These are phyloP conservation scores for Serpula lacrymans DNA, from an alignment of 768 basidiomycete genomes.

Conservation along the genomic window DNA sequence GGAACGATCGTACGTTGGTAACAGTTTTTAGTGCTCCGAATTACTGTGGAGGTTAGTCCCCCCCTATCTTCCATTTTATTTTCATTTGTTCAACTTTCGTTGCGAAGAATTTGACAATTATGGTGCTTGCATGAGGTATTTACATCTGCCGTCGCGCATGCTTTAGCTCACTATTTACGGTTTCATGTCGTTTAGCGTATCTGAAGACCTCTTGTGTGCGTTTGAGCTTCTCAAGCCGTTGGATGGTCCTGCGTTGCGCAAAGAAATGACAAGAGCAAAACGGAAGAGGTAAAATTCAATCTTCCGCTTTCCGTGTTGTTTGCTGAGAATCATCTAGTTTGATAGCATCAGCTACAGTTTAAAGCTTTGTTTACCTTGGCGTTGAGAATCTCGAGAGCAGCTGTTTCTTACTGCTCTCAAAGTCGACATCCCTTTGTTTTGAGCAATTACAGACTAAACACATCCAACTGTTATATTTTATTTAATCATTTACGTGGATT, in stretches of 20 bases:
- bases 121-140: slow-evolving; percentile 90
- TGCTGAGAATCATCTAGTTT: no score
- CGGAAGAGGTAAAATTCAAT: slow-evolving; percentile 79
- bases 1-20: slow-evolving; percentile 97
- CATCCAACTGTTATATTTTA: no score
- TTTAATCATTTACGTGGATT: no score
- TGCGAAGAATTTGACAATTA: slow-evolving; percentile 88
- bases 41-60: slow-evolving; percentile 83
- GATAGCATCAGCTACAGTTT: no score
- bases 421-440: no score
- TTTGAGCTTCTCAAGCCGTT: slow-evolving; percentile 97
- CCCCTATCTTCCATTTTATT: slow-evolving; percentile 5
- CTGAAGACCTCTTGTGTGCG: slow-evolving; percentile 94
- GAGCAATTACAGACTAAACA: no score
- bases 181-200: slow-evolving; percentile 57
- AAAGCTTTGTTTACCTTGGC: no score
- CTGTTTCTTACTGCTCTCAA: no score
- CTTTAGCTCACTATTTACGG: slow-evolving; percentile 5
- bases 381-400: no score
- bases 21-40: slow-evolving; percentile 99
- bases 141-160: neutral
- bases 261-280: slow-evolving; percentile 98
- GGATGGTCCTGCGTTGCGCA: slow-evolving; percentile 90
- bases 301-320: neutral
- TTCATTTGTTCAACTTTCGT: slow-evolving; percentile 14